These are phyloP conservation scores for Sanghuangporus sanghuang DNA, from an alignment of 1,284 basidiomycete genomes.

Conservation along the genomic window DNA sequence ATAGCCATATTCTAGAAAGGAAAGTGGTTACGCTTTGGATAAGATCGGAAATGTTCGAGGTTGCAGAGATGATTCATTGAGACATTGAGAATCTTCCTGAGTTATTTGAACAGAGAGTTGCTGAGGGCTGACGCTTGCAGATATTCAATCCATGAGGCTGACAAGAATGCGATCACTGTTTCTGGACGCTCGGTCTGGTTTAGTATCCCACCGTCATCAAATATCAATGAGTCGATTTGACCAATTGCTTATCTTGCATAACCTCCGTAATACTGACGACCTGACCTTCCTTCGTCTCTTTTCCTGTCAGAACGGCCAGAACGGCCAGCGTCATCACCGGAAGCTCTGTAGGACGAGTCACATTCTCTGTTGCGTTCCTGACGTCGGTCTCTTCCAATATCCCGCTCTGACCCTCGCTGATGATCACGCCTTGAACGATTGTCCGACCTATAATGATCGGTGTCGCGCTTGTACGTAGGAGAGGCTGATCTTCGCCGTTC, in stretches of 20 bases:
- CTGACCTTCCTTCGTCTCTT: constrained; percentile 2
- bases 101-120: too few relatives aligned
- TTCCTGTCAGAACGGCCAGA: not conserved
- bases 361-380: constrained; percentile 21
- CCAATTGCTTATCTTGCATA: constrained; percentile 6
- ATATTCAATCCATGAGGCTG: not conserved
- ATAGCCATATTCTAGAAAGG: not conserved
- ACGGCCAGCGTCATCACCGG: too few relatives aligned
- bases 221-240: not conserved
- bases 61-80: not conserved
- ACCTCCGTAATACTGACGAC: constrained; percentile 13
- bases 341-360: not conserved
- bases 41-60: not conserved
- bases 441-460: constrained; percentile 11
- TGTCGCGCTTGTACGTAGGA: not conserved
- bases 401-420: constrained; percentile 18
- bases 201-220: too few relatives aligned
- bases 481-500: constrained; percentile 14
- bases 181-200: not conserved
- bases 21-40: not conserved
- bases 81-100: too few relatives aligned
- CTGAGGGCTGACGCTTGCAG: not conserved
- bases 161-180: not conserved
- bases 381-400: constrained; percentile 20
- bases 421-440: constrained; percentile 14